These are phyloP conservation scores for Aquanectria penicillioides DNA, from an alignment of 2,329 filamentous ascomycete species.

Conservation along the genomic window DNA sequence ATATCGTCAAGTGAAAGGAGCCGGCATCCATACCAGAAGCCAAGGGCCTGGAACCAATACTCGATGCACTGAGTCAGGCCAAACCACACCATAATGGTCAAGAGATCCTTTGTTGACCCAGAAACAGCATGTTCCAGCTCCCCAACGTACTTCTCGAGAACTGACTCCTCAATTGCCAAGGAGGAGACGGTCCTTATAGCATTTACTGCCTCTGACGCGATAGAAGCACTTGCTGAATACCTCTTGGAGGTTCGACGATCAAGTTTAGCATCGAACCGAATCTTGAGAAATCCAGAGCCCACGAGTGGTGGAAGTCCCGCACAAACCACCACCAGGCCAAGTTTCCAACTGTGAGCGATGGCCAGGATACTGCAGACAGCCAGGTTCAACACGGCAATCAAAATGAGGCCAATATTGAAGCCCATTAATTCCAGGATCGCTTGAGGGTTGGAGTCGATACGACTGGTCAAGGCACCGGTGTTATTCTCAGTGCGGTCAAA, in stretches of 20 bases:
- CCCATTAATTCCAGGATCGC: conserved; percentile 55
- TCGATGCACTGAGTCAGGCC: conserved; percentile 50
- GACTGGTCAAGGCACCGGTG: conserved; percentile 49
- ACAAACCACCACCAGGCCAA: conserved; percentile 59
- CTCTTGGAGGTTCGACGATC: conserved; percentile 49
- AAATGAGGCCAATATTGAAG: conserved; percentile 52
- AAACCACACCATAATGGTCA: conserved; percentile 49
- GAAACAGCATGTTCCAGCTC: conserved; percentile 45
- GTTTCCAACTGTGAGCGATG: conserved; percentile 57
- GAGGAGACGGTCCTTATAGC: conserved; percentile 54
- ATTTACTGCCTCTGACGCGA: conserved; percentile 55
- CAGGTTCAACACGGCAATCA: conserved; percentile 50
- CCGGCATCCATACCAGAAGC: conserved; percentile 54
- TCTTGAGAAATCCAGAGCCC: conserved; percentile 50
- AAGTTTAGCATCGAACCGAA: conserved; percentile 52
- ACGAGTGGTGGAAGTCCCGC: conserved; percentile 51
- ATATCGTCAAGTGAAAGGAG: conserved; percentile 55
- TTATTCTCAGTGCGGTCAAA: conserved; percentile 55
- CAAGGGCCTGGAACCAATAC: conserved; percentile 52
- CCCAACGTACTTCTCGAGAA: conserved; percentile 43
- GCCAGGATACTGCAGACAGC: conserved; percentile 52
- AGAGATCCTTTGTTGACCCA: conserved; percentile 44
- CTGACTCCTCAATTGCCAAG: conserved; percentile 52
- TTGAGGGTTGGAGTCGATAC: conserved; percentile 50
- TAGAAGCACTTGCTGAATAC: conserved; percentile 49